Base-by-base conservation (phyloP, 1,284 basidiomycete genomes). In the Gomphus bonarii region DNA sequence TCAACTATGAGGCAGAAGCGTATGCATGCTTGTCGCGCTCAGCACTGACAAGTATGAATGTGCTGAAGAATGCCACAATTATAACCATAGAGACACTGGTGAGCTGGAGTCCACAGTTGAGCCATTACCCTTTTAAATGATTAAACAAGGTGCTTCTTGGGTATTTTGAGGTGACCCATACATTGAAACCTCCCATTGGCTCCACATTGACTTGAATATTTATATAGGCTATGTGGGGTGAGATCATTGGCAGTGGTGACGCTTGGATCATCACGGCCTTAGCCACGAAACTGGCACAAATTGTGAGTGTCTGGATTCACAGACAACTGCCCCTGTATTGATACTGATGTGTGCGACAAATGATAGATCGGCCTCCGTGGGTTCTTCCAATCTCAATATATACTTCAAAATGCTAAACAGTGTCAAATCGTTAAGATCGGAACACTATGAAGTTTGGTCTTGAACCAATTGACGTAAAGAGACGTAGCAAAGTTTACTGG, bases 231-330 rank as follows among this genome's bases (percentile, higher is more conserved):
- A 58, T 58, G 57, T 58, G 57, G 57, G 57, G 57, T 12, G 49
- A 58, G 28, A 47, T 46, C 25, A 52, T 58, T 18, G 57, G 57
- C n/a, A 58, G 57, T 20, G 85, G 85, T 16, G 78, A 80, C n/a
- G 75, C 86, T 38, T 88, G 85, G 85, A 80, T 81, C 8, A 80
- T 85, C 58, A 87, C 88, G 76, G 87, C 86, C 22, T 76, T 88
- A 54, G 82, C 86, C 18, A 81, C 87, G 59, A 89, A 87, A 70
- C 72, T 88, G 58, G 83, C 81, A 35, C 84, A 89, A 66, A 86
- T 84, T 66, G 86, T 89, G 64, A 75, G 85, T 76, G 8, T 31
- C 59, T 62, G 28, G 3, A 48, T 46, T 16, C 31, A 48, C n/a
- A 48, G 14, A 30, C 16, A 30, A 16, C 20, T 61, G 54, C 9